Base-by-base conservation (phyloP, 2,329 filamentous ascomycete genomes). In the Hypoxylon sp. region DNA sequence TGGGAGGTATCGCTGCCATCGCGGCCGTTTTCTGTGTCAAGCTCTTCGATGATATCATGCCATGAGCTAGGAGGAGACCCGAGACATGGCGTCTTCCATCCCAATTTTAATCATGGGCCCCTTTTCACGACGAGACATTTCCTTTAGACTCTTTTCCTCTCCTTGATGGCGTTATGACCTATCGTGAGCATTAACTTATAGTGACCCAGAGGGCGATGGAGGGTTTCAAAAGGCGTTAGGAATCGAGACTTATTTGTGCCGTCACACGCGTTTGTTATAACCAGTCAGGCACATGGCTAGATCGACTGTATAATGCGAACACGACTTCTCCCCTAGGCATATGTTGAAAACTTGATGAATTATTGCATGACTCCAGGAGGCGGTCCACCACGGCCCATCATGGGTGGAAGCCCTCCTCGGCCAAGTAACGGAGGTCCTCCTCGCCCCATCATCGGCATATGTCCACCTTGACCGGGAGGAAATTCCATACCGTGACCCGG, bases 1-100 rank as follows among this genome's bases (percentile, higher is more conserved):
- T 89, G 32, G 88, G 88, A 31, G 84, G 85, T 17, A 73, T 88
- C 52, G 87, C 88, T 55, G 87, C 87, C 3, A 83, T 83, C 1
- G 84, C 86, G 11, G 86, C 87, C 2, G 86, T 89, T 75, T 80
- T 81, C 2, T 81, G 87, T 60, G 85, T 88, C 15, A 83, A 80
- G 54, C 76, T 83, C 35, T 83, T 88, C 61, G 83, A 84, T 19
- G 67, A 65, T 7, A 19, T 74, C 10, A 54, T 72, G 55, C 61
- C 57, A 37, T 74, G 65, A 56, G 27, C 52, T 13, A 39, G 52
- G 15, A 27, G 17, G 29, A 37, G 44, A 55, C 15, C 61, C 35
- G 3, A 24, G 17, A 46, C 19, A 37, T 55, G 46, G 15, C 39
- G 24, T 21, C 47, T 32, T 24, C 21, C 27, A 42, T 29, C 35